Percentiles rank a stretch among this genome's conserved stretches.
Evolutionary conservation across 352 stramenopile species (phyloP).

Genomic region (Phytophthora multivora): DNA sequence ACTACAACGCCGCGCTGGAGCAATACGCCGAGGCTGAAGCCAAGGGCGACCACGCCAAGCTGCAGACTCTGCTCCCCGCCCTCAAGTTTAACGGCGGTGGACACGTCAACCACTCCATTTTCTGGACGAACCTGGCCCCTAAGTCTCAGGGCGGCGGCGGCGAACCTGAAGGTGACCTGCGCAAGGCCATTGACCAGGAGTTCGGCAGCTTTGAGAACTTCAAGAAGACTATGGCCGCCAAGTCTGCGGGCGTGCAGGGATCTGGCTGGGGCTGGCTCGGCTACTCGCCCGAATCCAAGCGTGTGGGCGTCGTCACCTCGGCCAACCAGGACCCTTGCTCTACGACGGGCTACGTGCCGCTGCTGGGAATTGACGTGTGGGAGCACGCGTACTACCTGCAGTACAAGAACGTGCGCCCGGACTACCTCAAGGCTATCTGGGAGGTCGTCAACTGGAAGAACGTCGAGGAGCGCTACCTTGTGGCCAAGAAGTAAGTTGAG

Average conservation of each 20-base stretch:
- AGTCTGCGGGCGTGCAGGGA: constrained; percentile 95
- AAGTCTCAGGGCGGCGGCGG: constrained; percentile 76
- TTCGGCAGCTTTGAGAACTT: constrained; percentile 95
- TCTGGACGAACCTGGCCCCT: constrained; percentile 97
- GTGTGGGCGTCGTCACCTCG: constrained; percentile 90
- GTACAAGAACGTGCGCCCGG: constrained; percentile 95
- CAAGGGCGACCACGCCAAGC: constrained; percentile 88
- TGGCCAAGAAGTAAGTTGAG: constrained; percentile 65
- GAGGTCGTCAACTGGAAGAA: constrained; percentile 98
- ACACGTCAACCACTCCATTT: constrained; percentile 99
- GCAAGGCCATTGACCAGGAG: constrained; percentile 89
- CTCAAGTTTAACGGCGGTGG: constrained; percentile 98
- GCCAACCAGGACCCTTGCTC: constrained; percentile 96
- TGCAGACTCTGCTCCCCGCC: constrained; percentile 91
- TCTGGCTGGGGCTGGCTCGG: constrained; percentile 98
- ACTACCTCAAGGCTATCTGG: constrained; percentile 98
- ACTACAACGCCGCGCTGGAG: constrained; percentile 94
- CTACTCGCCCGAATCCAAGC: constrained; percentile 86
- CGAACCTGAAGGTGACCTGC: constrained; percentile 84
- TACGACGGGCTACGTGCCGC: constrained; percentile 95
- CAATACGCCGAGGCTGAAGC: constrained; percentile 92
- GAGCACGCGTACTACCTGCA: constrained; percentile 97
- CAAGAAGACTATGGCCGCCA: constrained; percentile 87
- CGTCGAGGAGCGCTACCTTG: constrained; percentile 77
- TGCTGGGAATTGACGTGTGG: constrained; percentile 99